Evolutionary conservation across 2,329 filamentous ascomycete species (phyloP), one percentile per base, ranked within the genome.

Genomic region (Harringtonia lauricola): DNA sequence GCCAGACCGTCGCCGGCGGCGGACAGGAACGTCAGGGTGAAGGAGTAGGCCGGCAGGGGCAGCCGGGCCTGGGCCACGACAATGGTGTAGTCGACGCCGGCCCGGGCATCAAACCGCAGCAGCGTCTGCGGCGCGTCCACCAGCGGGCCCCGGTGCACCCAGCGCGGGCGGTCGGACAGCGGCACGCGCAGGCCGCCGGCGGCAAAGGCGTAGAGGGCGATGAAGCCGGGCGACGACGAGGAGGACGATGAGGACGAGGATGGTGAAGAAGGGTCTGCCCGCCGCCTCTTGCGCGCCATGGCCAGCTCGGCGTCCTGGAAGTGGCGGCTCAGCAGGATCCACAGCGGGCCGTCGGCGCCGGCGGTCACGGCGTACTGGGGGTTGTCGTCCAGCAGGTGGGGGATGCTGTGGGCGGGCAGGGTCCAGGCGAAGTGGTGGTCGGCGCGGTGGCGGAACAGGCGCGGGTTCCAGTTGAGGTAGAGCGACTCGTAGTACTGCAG

Each of bases 401-500:
- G 61, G 51, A 72, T 64, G 34, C 64, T 68, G 35, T 62, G 59
- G 26, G 58, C 59, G 18, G 71, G 64, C 30, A 78, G 64, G 2
- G 81, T 72, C 92, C 92, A 98, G 2, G 72, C 71, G 56, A 96
- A 94, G 62, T 98, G 92, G 44, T 89, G 79, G 54, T 98, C 89
- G 59, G 95, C 82, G 9, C 89, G 80, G 57, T 84, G 67, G 2
- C 68, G 68, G 62, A 98, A 98, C 1, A 95, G 68, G 1, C 75
- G 73, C 0, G 92, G 89, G 51, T 95, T 95, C 92, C 92, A 98
- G 63, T 96, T 98, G 43, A 98, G 70, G 60, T 96, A 98, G 52
- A 98, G 77, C 17, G 89, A 94, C 59, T 96, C 88, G 50, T 95
- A 98, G 57, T 95, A 81, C 55, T 95, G 88, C 30, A 86, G 75